Evolutionary conservation across 805 yeast species (phyloP), one percentile per base, ranked within the genome.

Genomic region (Metschnikowia lunata): DNA sequence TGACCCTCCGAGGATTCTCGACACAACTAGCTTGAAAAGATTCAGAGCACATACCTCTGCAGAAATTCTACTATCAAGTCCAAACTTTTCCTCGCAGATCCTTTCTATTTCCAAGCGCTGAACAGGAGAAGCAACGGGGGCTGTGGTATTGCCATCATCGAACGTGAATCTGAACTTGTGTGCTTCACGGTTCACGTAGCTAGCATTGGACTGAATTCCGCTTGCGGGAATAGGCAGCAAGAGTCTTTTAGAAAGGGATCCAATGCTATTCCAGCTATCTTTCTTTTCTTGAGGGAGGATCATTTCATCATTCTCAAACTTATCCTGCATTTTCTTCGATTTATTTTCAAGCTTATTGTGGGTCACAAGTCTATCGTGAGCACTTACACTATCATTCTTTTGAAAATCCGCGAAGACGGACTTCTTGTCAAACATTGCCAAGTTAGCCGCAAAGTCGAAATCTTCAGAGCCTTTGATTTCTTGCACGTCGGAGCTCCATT

Each of bases 401-500:
- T 79, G 80, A 56, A 90, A 75, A 58, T 88, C 88, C 39, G 84
- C 85, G 62, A 90, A 85, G 4, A 89, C 91, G 6, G 82, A 72
- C 46, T 74, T 69, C 62, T 90, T 90, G 62, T 90, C 93, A 57
- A 90, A 90, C 71, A 82, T 80, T 23, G 83, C 83, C 50, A 90
- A 72, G 58, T 85, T 87, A 11, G 87, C 82, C 43, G 80, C 87
- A 63, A 90, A 90, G 61, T 90, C 97, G 64, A 90, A 90, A 50
- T 88, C 97, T 18, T 50, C 48, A n/a, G 55, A 43, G 43, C 72
- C 60, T 51, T 78, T 72, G 60, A 78, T 74, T 47, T 69, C 65
- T 36, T 45, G 65, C 52, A 79, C 73, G 45, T 75, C 78, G 11
- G 51, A 48, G 42, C 70, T 74, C 81, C 82, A 79, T 37, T 70